Conservation (phyloP, 257 asterid genomes). For the Salvia miltiorrhiza region DNA sequence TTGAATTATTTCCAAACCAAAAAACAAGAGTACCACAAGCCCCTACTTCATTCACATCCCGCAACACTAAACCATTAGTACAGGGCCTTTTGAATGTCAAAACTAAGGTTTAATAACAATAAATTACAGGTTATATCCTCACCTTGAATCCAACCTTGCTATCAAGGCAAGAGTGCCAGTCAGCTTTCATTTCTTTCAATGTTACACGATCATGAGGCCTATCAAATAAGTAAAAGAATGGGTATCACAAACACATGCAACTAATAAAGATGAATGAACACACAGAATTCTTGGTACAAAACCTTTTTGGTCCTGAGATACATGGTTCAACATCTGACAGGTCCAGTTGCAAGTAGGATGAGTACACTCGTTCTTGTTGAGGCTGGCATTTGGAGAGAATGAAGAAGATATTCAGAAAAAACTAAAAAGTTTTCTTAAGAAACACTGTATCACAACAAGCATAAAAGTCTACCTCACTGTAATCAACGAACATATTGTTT, state of each 20-base stretch:
- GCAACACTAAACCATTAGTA: background rate
- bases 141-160: slow-evolving; percentile 95
- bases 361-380: slow-evolving; percentile 75
- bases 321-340: slow-evolving; percentile 80
- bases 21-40: background rate
- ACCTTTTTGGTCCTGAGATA: slow-evolving; percentile 95
- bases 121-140: slow-evolving; percentile 19
- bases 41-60: slow-evolving; percentile 5
- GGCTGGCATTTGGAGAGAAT: slow-evolving; percentile 52
- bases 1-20: background rate
- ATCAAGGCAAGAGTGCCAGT: slow-evolving; percentile 93
- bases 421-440: background rate
- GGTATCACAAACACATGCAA: slow-evolving; percentile 11
- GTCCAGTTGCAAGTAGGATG: slow-evolving; percentile 66
- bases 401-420: slow-evolving; percentile 13
- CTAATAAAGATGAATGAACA: background rate
- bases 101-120: slow-evolving; percentile 7
- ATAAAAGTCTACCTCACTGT: slow-evolving; percentile 56
- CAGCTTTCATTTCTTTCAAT: slow-evolving; percentile 84
- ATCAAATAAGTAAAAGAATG: slow-evolving; percentile 17
- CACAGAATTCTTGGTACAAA: background rate
- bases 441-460: background rate
- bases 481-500: slow-evolving; percentile 88
- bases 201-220: slow-evolving; percentile 97
- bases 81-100: background rate